phyloP scores from a whole-genome alignment of 2,329 filamentous ascomycete species.

The Neonectria hederae region DNA sequence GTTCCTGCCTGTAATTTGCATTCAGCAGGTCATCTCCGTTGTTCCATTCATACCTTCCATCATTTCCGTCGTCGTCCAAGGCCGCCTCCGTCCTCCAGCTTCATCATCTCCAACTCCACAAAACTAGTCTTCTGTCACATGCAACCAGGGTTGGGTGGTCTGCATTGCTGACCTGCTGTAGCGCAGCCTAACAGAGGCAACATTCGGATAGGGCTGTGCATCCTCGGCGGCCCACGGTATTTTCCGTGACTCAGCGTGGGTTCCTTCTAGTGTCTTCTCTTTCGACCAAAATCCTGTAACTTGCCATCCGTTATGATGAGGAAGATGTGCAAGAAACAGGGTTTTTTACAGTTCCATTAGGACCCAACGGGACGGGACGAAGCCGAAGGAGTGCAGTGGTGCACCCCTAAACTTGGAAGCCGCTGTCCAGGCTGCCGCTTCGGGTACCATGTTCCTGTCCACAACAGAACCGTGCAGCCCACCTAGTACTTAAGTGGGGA shows the following conservation, averaged over 20 bases:
- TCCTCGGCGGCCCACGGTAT: background rate
- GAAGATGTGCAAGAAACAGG: background rate
- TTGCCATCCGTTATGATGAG: background rate
- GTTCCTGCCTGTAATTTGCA: conserved; percentile 18
- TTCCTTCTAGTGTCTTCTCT: background rate
- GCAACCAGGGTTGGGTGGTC: background rate
- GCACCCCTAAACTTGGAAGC: background rate
- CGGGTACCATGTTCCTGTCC: background rate
- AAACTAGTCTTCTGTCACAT: background rate
- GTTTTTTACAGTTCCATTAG: background rate
- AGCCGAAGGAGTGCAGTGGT: background rate
- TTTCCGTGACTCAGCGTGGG: background rate
- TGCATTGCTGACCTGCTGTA: background rate
- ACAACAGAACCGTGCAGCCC: background rate
- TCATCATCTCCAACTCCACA: background rate
- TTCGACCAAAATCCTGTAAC: background rate
- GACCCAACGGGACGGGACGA: background rate
- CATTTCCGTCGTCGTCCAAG: background rate
- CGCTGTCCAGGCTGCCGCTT: background rate
- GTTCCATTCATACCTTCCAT: background rate
- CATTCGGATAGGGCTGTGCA: background rate
- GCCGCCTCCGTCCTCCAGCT: background rate
- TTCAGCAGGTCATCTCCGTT: background rate
- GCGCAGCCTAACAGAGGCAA: background rate
- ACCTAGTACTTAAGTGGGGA: background rate